A percentile compares a stretch with the other conserved stretches of the same genome.
phyloP scores from a whole-genome alignment of 1,139 yeast genomes.

The Candida buenavistaensis region DNA sequence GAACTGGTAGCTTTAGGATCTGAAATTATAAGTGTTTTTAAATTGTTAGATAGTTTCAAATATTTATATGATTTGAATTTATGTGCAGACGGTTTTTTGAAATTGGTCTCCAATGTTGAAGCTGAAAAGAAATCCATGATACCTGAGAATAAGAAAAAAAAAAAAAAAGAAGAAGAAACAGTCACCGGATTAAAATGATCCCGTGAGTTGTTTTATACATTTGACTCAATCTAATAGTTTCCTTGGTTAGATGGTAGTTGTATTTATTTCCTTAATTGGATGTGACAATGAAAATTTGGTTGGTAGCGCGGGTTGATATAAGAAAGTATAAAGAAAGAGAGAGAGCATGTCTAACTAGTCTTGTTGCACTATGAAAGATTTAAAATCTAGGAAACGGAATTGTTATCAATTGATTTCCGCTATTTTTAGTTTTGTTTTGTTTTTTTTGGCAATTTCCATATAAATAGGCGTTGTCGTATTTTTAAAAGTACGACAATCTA shows the following conservation, averaged over 20 bases:
- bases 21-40: constrained; percentile 51
- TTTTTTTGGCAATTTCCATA: too few species aligned
- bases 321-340: too few species aligned
- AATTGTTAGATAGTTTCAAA: constrained; percentile 45
- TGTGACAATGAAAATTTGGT: constrained; percentile 6
- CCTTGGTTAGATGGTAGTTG: neutral
- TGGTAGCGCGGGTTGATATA: neutral
- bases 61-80: constrained; percentile 39
- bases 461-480: too few species aligned
- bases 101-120: constrained; percentile 17
- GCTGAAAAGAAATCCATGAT: constrained; percentile 17
- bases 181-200: too few species aligned
- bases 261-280: constrained; percentile 10
- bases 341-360: too few species aligned
- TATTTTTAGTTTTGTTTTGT: too few species aligned
- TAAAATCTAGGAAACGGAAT: too few species aligned
- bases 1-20: constrained; percentile 53
- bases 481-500: too few species aligned
- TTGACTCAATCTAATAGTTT: neutral
- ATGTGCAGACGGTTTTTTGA: constrained; percentile 34
- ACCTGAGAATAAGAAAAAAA: neutral
- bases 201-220: neutral
- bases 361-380: too few species aligned
- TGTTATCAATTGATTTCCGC: too few species aligned
- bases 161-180: too few species aligned